Conservation (phyloP, 2,329 filamentous ascomycete genomes). For the Phaeomoniella chlamydospora region DNA sequence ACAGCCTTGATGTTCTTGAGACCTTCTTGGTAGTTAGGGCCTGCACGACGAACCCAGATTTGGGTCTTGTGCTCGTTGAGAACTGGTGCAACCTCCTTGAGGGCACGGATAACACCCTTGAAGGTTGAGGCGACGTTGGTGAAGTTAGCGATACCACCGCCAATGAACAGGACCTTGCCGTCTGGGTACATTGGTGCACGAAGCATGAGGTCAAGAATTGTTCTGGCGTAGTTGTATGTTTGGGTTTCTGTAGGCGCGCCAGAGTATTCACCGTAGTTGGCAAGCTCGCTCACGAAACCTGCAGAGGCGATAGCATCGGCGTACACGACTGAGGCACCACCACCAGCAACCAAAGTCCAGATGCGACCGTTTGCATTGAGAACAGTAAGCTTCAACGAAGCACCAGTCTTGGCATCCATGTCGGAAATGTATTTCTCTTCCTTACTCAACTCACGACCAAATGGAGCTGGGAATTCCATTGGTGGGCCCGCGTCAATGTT, state of each 20-base stretch:
- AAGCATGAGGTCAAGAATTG: constrained; percentile 93
- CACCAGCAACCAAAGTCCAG: constrained; percentile 97
- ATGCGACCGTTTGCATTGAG: constrained; percentile 83
- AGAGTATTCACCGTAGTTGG: constrained; percentile 99
- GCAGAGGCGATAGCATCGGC: constrained; percentile 95
- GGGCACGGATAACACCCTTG: constrained; percentile 97
- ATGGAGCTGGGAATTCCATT: constrained; percentile 97
- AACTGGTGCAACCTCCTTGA: constrained; percentile 73
- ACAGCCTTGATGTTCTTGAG: constrained; percentile 99
- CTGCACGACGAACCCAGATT: constrained; percentile 85
- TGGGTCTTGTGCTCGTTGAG: constrained; percentile 94
- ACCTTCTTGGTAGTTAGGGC: constrained; percentile 99
- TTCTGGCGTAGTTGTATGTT: constrained; percentile 97
- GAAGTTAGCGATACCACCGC: constrained; percentile 99
- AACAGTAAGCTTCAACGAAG: constrained; percentile 94
- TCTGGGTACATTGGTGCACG: constrained; percentile 70
- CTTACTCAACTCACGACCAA: constrained; percentile 95
- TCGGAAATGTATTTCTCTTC: constrained; percentile 99
- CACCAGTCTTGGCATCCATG: constrained; percentile 97
- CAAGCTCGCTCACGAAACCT: constrained; percentile 88
- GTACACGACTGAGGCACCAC: constrained; percentile 98
- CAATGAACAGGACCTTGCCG: constrained; percentile 98
- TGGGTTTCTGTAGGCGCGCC: constrained; percentile 97
- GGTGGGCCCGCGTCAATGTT: constrained; percentile 92
- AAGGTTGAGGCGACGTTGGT: constrained; percentile 99